Evolutionary conservation across 192 early-diverging fungal species (phyloP).

Genomic region (Coemansia aciculifera): DNA sequence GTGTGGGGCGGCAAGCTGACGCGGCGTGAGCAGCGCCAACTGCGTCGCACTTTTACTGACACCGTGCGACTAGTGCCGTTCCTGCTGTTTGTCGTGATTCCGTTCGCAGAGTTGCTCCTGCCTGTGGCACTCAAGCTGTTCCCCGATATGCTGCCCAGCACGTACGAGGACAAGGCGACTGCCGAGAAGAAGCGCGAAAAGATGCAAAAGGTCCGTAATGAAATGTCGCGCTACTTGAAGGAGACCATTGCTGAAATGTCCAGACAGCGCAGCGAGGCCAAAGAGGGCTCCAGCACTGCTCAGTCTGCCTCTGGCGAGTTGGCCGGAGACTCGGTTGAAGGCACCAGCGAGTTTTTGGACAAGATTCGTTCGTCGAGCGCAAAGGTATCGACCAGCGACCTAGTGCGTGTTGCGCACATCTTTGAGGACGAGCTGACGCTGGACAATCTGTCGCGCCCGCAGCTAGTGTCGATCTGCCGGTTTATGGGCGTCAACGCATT

Average conservation of each 20-base stretch:
- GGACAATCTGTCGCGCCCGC: slow-evolving; percentile 89
- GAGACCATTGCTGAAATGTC: slow-evolving; percentile 90
- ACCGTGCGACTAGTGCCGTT: slow-evolving; percentile 88
- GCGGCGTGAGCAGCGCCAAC: slow-evolving; percentile 84
- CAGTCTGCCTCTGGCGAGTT: slow-evolving; percentile 65
- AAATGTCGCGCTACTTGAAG: slow-evolving; percentile 94
- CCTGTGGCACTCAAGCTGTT: slow-evolving; percentile 90
- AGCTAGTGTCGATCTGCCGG: slow-evolving; percentile 91
- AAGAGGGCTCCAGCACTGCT: slow-evolving; percentile 17
- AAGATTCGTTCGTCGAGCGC: slow-evolving; percentile 82
- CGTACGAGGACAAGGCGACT: slow-evolving; percentile 82
- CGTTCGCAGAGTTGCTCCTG: slow-evolving; percentile 93
- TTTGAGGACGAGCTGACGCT: slow-evolving; percentile 95
- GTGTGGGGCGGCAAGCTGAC: slow-evolving; percentile 75
- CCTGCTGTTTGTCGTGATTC: slow-evolving; percentile 86
- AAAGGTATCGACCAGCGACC: slow-evolving; percentile 77
- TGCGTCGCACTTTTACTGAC: slow-evolving; percentile 85
- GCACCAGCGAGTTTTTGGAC: slow-evolving; percentile 31
- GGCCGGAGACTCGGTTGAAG: slow-evolving; percentile 17
- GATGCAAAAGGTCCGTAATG: slow-evolving; percentile 85
- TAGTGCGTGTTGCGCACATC: slow-evolving; percentile 79
- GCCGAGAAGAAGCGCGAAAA: slow-evolving; percentile 94
- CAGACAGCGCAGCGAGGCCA: slow-evolving; percentile 25
- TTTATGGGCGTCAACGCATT: slow-evolving; percentile 97
- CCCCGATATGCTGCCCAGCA: slow-evolving; percentile 95